phyloP scores from a whole-genome alignment of 106 monocot genomes.

The Acorus gramineus region DNA sequence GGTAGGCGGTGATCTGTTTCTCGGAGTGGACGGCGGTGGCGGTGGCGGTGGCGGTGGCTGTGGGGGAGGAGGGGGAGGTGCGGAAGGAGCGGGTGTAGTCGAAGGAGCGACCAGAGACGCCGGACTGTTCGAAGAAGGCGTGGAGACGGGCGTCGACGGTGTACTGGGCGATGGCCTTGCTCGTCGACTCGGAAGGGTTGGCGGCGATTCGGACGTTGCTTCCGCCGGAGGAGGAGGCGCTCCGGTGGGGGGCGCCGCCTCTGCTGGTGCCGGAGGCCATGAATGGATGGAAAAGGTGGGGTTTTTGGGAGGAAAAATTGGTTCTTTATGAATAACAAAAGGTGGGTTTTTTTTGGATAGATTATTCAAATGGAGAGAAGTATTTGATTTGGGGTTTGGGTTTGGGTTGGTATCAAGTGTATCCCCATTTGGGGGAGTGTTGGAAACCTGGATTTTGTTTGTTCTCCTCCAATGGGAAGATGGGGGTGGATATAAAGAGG shows the following conservation, averaged over 20 bases:
- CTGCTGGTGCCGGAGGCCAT: constrained; percentile 35
- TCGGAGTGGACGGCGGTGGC: constrained; percentile 14
- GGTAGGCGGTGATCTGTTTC: constrained; percentile 78
- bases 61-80: not conserved
- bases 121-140: constrained; percentile 82
- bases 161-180: constrained; percentile 87
- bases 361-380: too few species aligned
- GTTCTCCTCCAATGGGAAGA: too few species aligned
- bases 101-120: constrained; percentile 47
- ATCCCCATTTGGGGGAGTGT: too few species aligned
- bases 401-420: too few species aligned
- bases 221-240: constrained; percentile 13
- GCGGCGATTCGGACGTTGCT: constrained; percentile 14
- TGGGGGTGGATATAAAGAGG: too few species aligned
- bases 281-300: too few species aligned
- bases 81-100: constrained; percentile 46
- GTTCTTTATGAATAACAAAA: too few species aligned
- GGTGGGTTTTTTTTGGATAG: too few species aligned
- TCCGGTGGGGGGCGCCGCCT: not conserved
- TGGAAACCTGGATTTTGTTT: too few species aligned
- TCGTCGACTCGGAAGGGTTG: constrained; percentile 13
- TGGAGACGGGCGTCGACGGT: constrained; percentile 81
- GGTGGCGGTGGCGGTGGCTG: too few species aligned
- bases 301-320: too few species aligned
- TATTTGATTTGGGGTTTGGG: too few species aligned